A percentile compares a stretch with the other conserved stretches of the same genome.
Conservation (phyloP, 345 rosid genomes). For the Melaleuca quinquenervia region DNA sequence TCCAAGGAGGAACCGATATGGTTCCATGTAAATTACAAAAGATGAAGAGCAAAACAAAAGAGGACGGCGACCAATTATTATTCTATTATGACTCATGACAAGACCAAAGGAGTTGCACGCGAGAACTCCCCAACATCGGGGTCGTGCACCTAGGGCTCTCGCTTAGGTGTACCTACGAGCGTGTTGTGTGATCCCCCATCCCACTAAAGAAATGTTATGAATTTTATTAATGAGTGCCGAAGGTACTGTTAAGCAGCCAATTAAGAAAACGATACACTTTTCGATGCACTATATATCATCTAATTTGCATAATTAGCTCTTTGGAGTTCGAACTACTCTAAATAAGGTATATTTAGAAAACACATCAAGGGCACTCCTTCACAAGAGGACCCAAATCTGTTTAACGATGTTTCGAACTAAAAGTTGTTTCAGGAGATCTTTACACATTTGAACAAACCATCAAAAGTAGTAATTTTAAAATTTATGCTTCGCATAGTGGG, state of each 20-base stretch:
- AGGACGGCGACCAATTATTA: background rate
- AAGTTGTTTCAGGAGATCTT: background rate
- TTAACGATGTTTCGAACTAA: background rate
- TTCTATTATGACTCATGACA: background rate
- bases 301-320: background rate
- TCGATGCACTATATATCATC: background rate
- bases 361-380: background rate
- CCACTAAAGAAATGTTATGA: background rate
- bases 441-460: background rate
- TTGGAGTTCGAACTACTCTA: background rate
- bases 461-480: background rate
- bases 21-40: background rate
- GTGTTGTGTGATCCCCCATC: background rate
- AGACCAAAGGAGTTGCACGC: background rate
- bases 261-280: background rate
- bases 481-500: background rate
- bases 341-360: background rate
- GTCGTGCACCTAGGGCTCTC: background rate
- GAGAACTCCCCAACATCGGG: background rate
- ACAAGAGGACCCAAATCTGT: background rate
- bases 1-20: background rate
- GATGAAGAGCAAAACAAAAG: background rate
- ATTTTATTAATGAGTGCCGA: background rate
- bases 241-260: background rate
- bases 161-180: background rate